Percentiles rank a stretch among this genome's conserved stretches.
These are phyloP conservation scores for Exserohilum turcica DNA, from an alignment of 2,329 filamentous ascomycete species.

Conservation along the genomic window DNA sequence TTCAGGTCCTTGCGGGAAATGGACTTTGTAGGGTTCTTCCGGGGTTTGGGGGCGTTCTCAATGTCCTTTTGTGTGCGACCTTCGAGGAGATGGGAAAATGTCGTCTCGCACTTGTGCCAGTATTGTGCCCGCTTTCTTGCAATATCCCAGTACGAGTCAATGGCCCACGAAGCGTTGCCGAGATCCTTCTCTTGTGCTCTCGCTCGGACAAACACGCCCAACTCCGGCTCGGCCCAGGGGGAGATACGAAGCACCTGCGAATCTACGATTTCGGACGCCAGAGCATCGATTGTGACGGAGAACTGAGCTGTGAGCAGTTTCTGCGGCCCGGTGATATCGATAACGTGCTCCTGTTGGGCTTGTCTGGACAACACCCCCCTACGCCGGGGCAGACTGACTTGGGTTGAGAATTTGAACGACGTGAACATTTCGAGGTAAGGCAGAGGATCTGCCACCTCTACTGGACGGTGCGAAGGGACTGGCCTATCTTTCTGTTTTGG, in stretches of 20 bases:
- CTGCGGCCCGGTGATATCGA: conserved; percentile 57
- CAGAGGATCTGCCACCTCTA: conserved; percentile 68
- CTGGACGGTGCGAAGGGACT: conserved; percentile 65
- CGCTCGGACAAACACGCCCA: conserved; percentile 59
- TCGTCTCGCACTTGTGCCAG: conserved; percentile 62
- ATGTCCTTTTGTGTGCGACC: conserved; percentile 19
- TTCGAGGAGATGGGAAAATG: conserved; percentile 48
- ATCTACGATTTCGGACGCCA: conserved; percentile 55
- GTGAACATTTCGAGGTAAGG: conserved; percentile 75
- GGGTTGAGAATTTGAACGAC: conserved; percentile 66
- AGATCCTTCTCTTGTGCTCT: conserved; percentile 57
- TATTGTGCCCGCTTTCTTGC: conserved; percentile 65
- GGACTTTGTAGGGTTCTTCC: conserved; percentile 14
- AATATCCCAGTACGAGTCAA: conserved; percentile 70
- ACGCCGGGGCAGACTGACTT: conserved; percentile 43
- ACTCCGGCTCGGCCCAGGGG: conserved; percentile 62
- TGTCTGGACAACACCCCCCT: conserved; percentile 18
- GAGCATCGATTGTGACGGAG: conserved; percentile 58
- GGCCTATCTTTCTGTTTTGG: conserved; percentile 41
- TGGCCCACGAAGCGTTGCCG: conserved; percentile 67
- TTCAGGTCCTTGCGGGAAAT: conserved; percentile 56
- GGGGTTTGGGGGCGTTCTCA: conserved; percentile 28
- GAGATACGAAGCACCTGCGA: conserved; percentile 63
- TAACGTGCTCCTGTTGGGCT: conserved; percentile 53
- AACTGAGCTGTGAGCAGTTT: conserved; percentile 65